These are phyloP conservation scores for Alternaria brassicicola DNA, from an alignment of 2,329 filamentous ascomycete genomes.

Conservation along the genomic window DNA sequence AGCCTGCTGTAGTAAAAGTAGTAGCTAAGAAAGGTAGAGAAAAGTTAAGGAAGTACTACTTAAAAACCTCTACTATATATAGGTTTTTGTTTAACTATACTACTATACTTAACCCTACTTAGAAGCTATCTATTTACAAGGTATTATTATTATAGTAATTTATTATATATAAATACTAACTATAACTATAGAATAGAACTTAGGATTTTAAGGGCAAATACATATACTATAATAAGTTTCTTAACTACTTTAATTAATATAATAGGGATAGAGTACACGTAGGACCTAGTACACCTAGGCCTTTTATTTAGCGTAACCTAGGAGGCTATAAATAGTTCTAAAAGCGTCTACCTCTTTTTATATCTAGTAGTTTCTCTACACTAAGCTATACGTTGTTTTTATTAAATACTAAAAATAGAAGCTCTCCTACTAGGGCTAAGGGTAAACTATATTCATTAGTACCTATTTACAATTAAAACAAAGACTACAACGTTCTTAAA, in stretches of 20 bases:
- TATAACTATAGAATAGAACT: not conserved
- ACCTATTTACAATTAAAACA: too few species aligned
- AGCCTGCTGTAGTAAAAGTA: not conserved
- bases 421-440: too few species aligned
- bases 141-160: constrained; percentile 9
- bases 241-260: constrained; percentile 7
- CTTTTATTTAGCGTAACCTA: too few species aligned
- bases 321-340: too few species aligned
- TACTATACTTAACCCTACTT: not conserved
- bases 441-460: too few species aligned
- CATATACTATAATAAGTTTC: constrained; percentile 1
- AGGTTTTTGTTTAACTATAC: not conserved
- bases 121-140: constrained; percentile 7
- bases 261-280: too few species aligned
- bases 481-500: too few species aligned
- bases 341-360: too few species aligned
- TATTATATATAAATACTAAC: constrained; percentile 6
- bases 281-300: too few species aligned
- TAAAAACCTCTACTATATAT: not conserved
- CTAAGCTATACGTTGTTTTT: too few species aligned
- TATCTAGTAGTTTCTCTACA: too few species aligned
- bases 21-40: not conserved
- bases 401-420: too few species aligned
- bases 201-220: not conserved
- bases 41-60: not conserved